These are phyloP conservation scores for Eutypella sp. DNA, from an alignment of 2,329 filamentous ascomycete genomes.

Conservation along the genomic window DNA sequence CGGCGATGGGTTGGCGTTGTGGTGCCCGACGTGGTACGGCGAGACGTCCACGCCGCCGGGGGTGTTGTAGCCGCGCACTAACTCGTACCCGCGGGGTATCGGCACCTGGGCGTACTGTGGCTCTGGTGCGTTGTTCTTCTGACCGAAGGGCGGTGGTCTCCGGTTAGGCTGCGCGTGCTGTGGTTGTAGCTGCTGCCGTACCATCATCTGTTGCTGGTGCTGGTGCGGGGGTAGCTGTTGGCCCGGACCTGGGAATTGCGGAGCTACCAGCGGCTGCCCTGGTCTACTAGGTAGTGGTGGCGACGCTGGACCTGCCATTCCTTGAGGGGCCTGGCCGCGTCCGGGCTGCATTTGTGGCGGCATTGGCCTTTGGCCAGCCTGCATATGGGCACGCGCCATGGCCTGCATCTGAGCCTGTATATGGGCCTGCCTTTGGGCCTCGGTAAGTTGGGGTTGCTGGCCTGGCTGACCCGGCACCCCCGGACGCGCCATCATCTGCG, in stretches of 20 bases:
- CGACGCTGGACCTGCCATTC: no score
- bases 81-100: conserved; percentile 27
- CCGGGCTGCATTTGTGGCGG: conserved; percentile 7
- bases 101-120: conserved; percentile 26
- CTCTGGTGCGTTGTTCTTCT: conserved; percentile 12
- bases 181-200: conserved; percentile 6
- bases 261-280: conserved; percentile 10
- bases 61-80: conserved; percentile 27
- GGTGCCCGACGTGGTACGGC: conserved; percentile 23
- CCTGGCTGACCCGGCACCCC: background rate
- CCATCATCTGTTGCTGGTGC: conserved; percentile 1
- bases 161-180: no score
- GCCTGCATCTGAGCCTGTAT: background rate
- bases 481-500: conserved; percentile 7
- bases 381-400: no score
- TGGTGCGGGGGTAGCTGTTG: background rate
- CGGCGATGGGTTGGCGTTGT: conserved; percentile 6
- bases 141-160: conserved; percentile 3
- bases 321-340: conserved; percentile 7
- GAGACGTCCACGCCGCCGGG: conserved; percentile 20
- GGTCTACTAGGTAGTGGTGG: conserved; percentile 6
- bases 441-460: background rate
- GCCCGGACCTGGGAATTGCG: conserved; percentile 1
- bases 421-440: background rate
- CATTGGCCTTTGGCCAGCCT: background rate